Evolutionary conservation across 1,284 basidiomycete species (phyloP), one percentile per base, ranked within the genome.

Genomic region (Clitocybe nebularis): DNA sequence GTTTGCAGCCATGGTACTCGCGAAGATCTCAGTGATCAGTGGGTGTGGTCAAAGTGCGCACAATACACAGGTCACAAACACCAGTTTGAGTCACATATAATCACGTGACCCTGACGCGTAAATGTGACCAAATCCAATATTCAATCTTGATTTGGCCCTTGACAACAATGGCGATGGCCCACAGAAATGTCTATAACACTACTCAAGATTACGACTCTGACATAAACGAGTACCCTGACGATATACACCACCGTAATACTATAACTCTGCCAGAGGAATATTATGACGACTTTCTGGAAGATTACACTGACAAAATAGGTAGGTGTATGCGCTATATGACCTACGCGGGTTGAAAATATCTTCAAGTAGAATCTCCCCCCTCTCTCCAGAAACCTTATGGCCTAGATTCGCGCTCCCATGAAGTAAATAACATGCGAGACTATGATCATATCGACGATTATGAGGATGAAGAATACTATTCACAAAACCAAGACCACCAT

Each of bases 261-360:
- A 16, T 5, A 24, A 37, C 23, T 5, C n/a, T 24, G 19, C 22
- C 14, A 17, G 20, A 14, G 6, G 10, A 20, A 24, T 19, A 30
- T 5, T 3, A 21, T 13, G 26, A 33, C 6, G 21, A 23, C 16
- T 4, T 13, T 10, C 47, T 42, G 17, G 37, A 40, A 5, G 41
- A 51, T 23, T 49, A 48, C 25, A 13, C 39, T 34, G 39, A 45
- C 23, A 34, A 67, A 25, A 65, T 65, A 48, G 61, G 79, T 77
- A 60, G 52, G 58, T 78, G 59, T 77, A 74, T 79, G 75, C 74
- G 61, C 46, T 23, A 41, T 17, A 25, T 24, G 11, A 21, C 29
- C 13, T 26, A 34, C 47, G 32, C 22, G 26, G 25, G 26, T n/a
- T 42, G 29, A 36, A 46, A 44, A 25, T 46, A 44, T 47, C 23